phyloP scores from a whole-genome alignment of 352 stramenopile species.

The Phytophthora citrophthora region DNA sequence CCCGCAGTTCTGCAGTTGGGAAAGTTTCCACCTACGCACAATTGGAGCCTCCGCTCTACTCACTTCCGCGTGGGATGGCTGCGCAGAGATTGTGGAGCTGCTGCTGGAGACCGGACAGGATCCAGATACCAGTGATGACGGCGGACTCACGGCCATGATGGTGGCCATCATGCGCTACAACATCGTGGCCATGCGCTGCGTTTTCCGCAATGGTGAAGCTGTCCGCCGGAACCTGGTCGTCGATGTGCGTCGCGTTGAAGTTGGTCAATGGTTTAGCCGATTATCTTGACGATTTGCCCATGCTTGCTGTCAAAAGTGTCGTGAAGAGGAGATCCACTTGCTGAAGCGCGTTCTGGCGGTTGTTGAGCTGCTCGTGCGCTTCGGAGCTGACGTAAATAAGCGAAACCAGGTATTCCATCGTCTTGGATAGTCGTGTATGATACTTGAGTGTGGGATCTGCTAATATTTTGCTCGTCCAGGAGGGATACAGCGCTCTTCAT shows the following conservation, averaged over 20 bases:
- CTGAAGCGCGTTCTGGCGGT: slow-evolving; percentile 8
- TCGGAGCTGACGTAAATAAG: slow-evolving; percentile 15
- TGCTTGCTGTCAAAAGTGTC: slow-evolving; percentile 10
- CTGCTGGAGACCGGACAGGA: slow-evolving; percentile 27
- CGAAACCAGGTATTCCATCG: slow-evolving; percentile 8
- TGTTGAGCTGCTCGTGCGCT: slow-evolving; percentile 10
- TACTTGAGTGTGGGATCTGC: background rate
- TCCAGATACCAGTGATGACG: slow-evolving; percentile 22
- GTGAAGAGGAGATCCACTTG: slow-evolving; percentile 16
- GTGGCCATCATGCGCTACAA: slow-evolving; percentile 31
- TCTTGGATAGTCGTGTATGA: background rate
- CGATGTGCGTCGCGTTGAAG: slow-evolving; percentile 17
- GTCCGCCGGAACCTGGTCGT: slow-evolving; percentile 29
- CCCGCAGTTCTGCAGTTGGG: slow-evolving; percentile 29
- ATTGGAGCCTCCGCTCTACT: slow-evolving; percentile 28
- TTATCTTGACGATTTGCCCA: slow-evolving; percentile 11
- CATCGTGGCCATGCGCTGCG: slow-evolving; percentile 30
- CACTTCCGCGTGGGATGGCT: slow-evolving; percentile 28
- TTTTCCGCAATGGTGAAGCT: slow-evolving; percentile 25
- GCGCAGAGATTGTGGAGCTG: slow-evolving; percentile 12
- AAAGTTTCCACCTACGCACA: slow-evolving; percentile 28
- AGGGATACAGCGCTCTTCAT: slow-evolving; percentile 21
- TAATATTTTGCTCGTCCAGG: slow-evolving; percentile 9
- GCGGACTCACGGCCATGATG: slow-evolving; percentile 32
- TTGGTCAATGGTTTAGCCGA: background rate